Evolutionary conservation across 2,329 filamentous ascomycete species (phyloP).

Genomic region (Teratosphaeriaceae sp.): DNA sequence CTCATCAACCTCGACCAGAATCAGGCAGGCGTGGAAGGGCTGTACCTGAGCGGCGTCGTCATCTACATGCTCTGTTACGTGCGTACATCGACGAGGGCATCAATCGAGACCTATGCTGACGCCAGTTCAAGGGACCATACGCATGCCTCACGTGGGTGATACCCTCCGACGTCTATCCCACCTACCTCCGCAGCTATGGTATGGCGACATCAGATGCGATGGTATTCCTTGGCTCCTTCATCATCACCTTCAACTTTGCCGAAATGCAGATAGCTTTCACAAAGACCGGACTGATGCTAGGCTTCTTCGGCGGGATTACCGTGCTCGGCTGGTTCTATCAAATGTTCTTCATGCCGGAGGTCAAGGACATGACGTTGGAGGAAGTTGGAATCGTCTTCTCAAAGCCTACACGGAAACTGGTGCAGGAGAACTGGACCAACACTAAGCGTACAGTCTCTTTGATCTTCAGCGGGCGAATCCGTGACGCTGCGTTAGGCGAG

Average conservation of each 20-base stretch:
- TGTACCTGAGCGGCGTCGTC: too few relatives aligned
- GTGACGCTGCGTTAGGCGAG: too few relatives aligned
- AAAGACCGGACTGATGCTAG: slow-evolving; percentile 57
- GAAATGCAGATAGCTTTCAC: slow-evolving; percentile 64
- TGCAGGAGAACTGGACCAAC: slow-evolving; percentile 51
- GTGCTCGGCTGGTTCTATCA: slow-evolving; percentile 66
- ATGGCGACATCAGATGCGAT: slow-evolving; percentile 65
- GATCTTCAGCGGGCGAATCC: too few relatives aligned
- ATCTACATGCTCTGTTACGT: too few relatives aligned
- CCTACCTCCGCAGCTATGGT: slow-evolving; percentile 64
- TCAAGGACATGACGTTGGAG: slow-evolving; percentile 61
- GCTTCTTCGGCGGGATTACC: slow-evolving; percentile 69
- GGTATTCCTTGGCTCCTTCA: slow-evolving; percentile 64
- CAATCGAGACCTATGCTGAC: too few relatives aligned
- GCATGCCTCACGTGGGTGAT: slow-evolving; percentile 6
- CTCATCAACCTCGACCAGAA: too few relatives aligned
- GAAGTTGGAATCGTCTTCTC: slow-evolving; percentile 65
- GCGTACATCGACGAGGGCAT: too few relatives aligned
- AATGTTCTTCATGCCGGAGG: slow-evolving; percentile 63
- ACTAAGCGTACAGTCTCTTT: too few relatives aligned
- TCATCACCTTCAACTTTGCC: slow-evolving; percentile 70
- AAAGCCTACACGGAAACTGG: slow-evolving; percentile 56
- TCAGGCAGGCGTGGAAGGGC: too few relatives aligned
- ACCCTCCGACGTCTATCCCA: slow-evolving; percentile 65
- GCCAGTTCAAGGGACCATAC: too few relatives aligned